These are phyloP conservation scores for Citrus mangshanensis DNA, from an alignment of 345 rosid genomes.

Conservation along the genomic window DNA sequence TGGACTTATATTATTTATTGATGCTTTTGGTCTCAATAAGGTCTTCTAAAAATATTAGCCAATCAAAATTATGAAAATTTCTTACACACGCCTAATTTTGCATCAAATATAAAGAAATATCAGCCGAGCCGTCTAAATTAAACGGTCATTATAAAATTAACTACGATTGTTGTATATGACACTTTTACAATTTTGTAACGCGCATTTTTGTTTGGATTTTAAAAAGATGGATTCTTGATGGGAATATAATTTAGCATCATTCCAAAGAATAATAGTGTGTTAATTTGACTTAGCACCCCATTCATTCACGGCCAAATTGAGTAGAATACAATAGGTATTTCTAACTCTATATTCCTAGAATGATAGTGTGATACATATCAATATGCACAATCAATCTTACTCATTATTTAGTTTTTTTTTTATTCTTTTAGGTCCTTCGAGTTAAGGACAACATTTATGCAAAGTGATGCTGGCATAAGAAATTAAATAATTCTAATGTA, in stretches of 20 bases:
- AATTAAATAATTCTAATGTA: background rate
- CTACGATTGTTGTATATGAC: background rate
- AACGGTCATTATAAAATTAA: background rate
- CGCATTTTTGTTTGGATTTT: background rate
- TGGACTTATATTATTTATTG: background rate
- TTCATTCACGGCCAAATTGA: background rate
- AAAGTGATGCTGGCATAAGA: background rate
- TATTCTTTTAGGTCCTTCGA: background rate
- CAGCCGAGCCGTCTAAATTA: background rate
- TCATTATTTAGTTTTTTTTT: background rate
- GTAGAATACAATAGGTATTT: background rate
- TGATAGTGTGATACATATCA: background rate
- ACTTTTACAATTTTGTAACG: background rate
- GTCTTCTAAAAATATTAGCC: background rate
- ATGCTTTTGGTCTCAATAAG: background rate
- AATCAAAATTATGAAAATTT: no score
- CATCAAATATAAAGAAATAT: background rate
- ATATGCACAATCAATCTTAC: background rate
- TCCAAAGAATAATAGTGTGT: background rate
- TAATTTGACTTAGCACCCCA: background rate
- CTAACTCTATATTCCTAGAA: background rate
- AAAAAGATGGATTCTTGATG: background rate
- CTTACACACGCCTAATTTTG: background rate
- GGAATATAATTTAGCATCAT: conserved; percentile 6
- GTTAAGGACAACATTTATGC: background rate